Base-by-base conservation (phyloP, 2,329 filamentous ascomycete species). In the Stagonosporopsis tanaceti region DNA sequence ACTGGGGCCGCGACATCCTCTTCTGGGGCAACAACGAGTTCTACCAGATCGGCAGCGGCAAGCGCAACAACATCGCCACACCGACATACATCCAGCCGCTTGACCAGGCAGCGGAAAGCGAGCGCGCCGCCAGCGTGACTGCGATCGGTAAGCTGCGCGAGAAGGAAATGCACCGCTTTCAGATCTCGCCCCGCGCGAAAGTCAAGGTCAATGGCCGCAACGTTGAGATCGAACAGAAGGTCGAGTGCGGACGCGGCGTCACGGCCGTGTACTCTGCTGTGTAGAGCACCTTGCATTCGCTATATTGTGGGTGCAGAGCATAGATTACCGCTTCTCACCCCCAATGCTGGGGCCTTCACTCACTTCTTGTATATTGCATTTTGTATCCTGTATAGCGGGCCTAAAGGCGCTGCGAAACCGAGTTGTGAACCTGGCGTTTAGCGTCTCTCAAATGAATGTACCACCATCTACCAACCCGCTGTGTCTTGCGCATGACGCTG, bases 21-120 rank as follows among this genome's bases (percentile, higher is more conserved):
- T 96, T 92, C 82, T 99, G 93, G 92, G 95, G 95, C 60, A 92
- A 92, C 50, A 99, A 98, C 70, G 93, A 98, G 79, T 86, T 89
- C 73, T 97, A 90, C 76, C 95, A 99, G 78, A 85, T 99, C 25
- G 95, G 95, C 12, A 97, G 90, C 0, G 93, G 95, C 27, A 96
- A 90, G 81, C 82, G 94, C 60, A 95, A 87, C 69, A 98, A 98
- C 71, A 72, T 90, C 9, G 85, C 86, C 50, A 82, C 84, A 12
- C 95, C 95, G 1, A 82, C 84, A 1, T 94, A 97, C 72, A 92
- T 97, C 50, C 86, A 87, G 30, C 89, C 92, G 14, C 76, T 94
- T 39, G 92, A 96, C 60, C 78, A 81, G 12, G 84, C 84, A 45
- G 84, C 82, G 0, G 89, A 89, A 65, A 54, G 55, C 22, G 74